Evolutionary conservation across 805 yeast species (phyloP), one percentile per base, ranked within the genome.

Genomic region (Nakazawaea anatomiae): DNA sequence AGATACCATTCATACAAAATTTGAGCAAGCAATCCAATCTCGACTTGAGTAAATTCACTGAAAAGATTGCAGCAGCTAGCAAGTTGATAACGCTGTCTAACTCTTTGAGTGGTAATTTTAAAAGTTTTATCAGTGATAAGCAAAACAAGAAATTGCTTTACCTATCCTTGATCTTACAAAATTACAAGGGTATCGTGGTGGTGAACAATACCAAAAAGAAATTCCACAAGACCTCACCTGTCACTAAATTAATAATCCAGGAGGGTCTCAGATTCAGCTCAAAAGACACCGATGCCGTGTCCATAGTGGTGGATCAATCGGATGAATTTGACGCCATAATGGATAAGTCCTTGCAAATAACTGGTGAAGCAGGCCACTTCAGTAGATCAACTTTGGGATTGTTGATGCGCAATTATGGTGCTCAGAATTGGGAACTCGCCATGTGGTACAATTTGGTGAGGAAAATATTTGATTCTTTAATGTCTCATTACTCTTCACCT

Each of bases 211-310:
- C 67, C 14, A 38, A 38, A 52, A 76, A 73, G 59, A 54, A 58
- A 52, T 42, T 39, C 25, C 65, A 65, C 44, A 60, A 63, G 40
- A 57, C 55, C 8, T 57, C 55, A 5, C 66, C 63, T 47, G 83
- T 81, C 1, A 68, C 76, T 1, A 79, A 75, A 43, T 58, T 76
- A 38, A 74, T 87, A 7, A 64, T 87, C 34, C 76, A 79, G 56
- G 89, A 87, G 52, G 92, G 95, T 0, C 63, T 91, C 35, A 84
- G 86, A 60, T 73, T 80, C 51, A 81, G 89, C 6, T 75, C 76
- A 49, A 68, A 66, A 45, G 84, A 80, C 43, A 79, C 80, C 14
- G 83, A 76, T 2, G 65, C 70, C 14, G 77, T 82, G 0, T 62
- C 81, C 1, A 66, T 67, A 39, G 66, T 83, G 31, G 69, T 80